Evolutionary conservation across 2,329 filamentous ascomycete species (phyloP).

Genomic region (Venturiaceae sp.): DNA sequence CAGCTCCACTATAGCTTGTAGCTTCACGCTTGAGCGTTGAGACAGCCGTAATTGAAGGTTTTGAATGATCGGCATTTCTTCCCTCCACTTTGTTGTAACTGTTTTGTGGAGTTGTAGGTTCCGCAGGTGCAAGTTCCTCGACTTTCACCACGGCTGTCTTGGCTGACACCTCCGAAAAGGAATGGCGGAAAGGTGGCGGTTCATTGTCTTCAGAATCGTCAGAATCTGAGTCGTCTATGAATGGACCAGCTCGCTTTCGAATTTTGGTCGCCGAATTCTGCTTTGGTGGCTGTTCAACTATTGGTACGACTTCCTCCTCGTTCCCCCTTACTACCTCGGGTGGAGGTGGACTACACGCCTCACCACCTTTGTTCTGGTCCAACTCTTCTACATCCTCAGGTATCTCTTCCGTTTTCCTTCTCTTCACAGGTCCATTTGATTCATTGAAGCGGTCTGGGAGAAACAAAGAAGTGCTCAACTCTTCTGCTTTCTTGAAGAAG

Average conservation of each 20-base stretch:
- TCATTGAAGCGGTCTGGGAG: slow-evolving; percentile 35
- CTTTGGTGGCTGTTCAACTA: slow-evolving; percentile 4
- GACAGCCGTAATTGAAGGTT: slow-evolving; percentile 5
- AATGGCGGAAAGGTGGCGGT: neutral
- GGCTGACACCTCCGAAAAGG: too few species aligned
- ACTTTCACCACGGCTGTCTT: neutral
- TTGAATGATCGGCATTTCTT: neutral
- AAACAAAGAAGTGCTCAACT: slow-evolving; percentile 27
- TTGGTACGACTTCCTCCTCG: slow-evolving; percentile 15
- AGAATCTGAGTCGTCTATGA: slow-evolving; percentile 61
- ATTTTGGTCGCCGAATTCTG: slow-evolving; percentile 12
- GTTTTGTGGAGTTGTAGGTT: neutral
- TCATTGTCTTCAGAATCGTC: slow-evolving; percentile 32
- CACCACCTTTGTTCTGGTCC: slow-evolving; percentile 26
- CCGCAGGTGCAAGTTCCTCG: neutral
- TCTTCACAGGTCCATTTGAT: slow-evolving; percentile 29
- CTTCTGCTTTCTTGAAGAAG: slow-evolving; percentile 44
- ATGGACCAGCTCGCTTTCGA: slow-evolving; percentile 45
- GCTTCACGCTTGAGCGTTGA: slow-evolving; percentile 35
- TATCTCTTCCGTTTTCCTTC: slow-evolving; percentile 21
- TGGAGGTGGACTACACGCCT: slow-evolving; percentile 21
- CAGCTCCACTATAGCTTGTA: slow-evolving; percentile 37
- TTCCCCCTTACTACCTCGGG: slow-evolving; percentile 7
- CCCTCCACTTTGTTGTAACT: neutral
- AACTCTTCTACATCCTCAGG: slow-evolving; percentile 30